Percentiles rank a stretch among this genome's conserved stretches.
phyloP scores from a whole-genome alignment of 768 basidiomycete genomes.

The Asterophora parasitica region DNA sequence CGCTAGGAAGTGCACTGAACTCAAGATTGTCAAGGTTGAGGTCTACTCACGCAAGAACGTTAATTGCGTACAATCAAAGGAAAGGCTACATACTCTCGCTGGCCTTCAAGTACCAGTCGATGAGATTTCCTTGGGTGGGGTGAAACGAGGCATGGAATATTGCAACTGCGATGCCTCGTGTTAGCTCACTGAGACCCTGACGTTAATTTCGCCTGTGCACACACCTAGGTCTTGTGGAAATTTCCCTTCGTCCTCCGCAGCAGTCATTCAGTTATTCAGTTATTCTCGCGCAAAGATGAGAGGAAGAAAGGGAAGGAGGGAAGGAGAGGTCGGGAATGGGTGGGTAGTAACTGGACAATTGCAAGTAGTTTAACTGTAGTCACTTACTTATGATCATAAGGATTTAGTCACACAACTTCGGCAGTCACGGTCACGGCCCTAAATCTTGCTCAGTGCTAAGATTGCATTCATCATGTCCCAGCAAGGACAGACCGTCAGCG shows the following conservation, averaged over 20 bases:
- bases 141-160: conserved; percentile 86
- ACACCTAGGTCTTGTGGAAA: conserved; percentile 53
- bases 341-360: neutral
- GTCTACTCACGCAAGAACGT: conserved; percentile 35
- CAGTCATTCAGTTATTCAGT: conserved; percentile 19
- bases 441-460: neutral
- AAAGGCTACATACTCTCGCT: conserved; percentile 47
- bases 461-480: conserved; percentile 28
- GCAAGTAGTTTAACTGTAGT: too few relatives aligned
- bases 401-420: neutral
- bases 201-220: conserved; percentile 7
- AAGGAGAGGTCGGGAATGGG: neutral
- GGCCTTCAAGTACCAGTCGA: conserved; percentile 76
- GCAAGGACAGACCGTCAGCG: conserved; percentile 67
- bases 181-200: neutral
- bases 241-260: conserved; percentile 18
- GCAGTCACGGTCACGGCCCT: conserved; percentile 7
- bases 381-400: too few relatives aligned
- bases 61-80: neutral
- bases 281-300: too few relatives aligned
- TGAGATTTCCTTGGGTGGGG: conserved; percentile 71
- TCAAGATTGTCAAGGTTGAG: conserved; percentile 67
- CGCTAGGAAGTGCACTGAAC: conserved; percentile 79
- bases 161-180: conserved; percentile 45
- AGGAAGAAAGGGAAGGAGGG: neutral